These are phyloP conservation scores for Sphaerobolus stellatus DNA, from an alignment of 1,284 basidiomycete species.

Conservation along the genomic window DNA sequence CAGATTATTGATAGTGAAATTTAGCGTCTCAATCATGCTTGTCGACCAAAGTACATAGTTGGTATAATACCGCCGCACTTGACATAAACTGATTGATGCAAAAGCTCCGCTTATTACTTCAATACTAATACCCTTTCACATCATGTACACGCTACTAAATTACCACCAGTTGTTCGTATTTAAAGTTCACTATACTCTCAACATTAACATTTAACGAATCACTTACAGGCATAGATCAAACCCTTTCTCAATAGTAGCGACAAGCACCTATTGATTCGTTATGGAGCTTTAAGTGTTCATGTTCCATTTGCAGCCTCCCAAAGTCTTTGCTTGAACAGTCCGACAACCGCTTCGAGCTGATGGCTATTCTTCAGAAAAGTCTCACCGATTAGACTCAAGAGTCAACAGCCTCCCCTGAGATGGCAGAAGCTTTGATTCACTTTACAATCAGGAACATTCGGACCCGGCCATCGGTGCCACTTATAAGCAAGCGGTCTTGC, in stretches of 20 bases:
- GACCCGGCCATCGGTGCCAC: too few relatives aligned
- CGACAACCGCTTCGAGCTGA: constrained; percentile 3
- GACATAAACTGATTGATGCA: not conserved
- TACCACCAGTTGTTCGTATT: not conserved
- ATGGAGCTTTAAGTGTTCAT: constrained; percentile 6
- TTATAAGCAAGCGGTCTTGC: too few relatives aligned
- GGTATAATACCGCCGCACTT: not conserved
- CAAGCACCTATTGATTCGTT: not conserved
- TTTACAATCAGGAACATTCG: too few relatives aligned
- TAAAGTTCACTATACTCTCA: not conserved
- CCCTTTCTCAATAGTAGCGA: not conserved
- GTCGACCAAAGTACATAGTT: constrained; percentile 3
- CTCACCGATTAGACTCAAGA: too few relatives aligned
- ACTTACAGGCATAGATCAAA: not conserved
- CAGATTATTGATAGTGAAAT: too few relatives aligned
- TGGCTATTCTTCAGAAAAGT: not conserved
- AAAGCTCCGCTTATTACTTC: not conserved
- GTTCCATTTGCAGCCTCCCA: not conserved
- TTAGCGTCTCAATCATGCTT: constrained; percentile 7
- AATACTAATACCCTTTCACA: constrained; percentile 1
- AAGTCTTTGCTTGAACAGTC: not conserved
- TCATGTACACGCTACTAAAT: not conserved
- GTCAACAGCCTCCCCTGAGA: too few relatives aligned
- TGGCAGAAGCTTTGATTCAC: too few relatives aligned
- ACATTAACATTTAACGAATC: not conserved